Conservation (phyloP, 2,329 filamentous ascomycete genomes). For the Corynespora cassiicola region DNA sequence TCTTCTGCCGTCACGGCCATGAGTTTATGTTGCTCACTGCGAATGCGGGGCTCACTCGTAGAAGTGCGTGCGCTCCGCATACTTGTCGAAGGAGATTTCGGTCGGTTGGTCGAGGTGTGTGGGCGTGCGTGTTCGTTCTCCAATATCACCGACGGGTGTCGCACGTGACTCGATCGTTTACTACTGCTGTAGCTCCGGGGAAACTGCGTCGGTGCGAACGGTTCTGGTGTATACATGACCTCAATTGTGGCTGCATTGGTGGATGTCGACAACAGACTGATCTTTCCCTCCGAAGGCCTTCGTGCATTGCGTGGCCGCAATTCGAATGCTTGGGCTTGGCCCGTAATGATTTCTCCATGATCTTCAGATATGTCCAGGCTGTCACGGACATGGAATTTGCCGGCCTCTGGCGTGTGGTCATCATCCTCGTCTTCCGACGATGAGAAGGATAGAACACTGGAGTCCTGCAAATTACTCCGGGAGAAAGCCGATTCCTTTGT, state of each 20-base stretch:
- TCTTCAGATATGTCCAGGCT: slow-evolving; percentile 43
- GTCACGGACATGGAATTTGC: slow-evolving; percentile 32
- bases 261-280: slow-evolving; percentile 41
- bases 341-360: slow-evolving; percentile 43
- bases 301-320: slow-evolving; percentile 29
- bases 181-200: slow-evolving; percentile 24
- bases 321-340: slow-evolving; percentile 45
- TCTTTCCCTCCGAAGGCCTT: slow-evolving; percentile 34
- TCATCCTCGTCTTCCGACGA: slow-evolving; percentile 47
- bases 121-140: slow-evolving; percentile 42
- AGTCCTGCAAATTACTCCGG: slow-evolving; percentile 43
- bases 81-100: slow-evolving; percentile 33
- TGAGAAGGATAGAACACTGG: slow-evolving; percentile 47
- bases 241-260: slow-evolving; percentile 47
- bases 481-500: slow-evolving; percentile 42
- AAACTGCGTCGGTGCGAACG: slow-evolving; percentile 26
- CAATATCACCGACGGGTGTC: slow-evolving; percentile 46
- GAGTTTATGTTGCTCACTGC: slow-evolving; percentile 39
- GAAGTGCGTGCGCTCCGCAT: slow-evolving; percentile 39
- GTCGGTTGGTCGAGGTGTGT: slow-evolving; percentile 27
- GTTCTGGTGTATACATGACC: slow-evolving; percentile 45
- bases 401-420: slow-evolving; percentile 8
- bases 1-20: slow-evolving; percentile 60
- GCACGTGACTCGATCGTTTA: slow-evolving; percentile 35
- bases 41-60: slow-evolving; percentile 37